phyloP scores from a whole-genome alignment of 2,329 filamentous ascomycete genomes.

The Aspergillus uvarum region DNA sequence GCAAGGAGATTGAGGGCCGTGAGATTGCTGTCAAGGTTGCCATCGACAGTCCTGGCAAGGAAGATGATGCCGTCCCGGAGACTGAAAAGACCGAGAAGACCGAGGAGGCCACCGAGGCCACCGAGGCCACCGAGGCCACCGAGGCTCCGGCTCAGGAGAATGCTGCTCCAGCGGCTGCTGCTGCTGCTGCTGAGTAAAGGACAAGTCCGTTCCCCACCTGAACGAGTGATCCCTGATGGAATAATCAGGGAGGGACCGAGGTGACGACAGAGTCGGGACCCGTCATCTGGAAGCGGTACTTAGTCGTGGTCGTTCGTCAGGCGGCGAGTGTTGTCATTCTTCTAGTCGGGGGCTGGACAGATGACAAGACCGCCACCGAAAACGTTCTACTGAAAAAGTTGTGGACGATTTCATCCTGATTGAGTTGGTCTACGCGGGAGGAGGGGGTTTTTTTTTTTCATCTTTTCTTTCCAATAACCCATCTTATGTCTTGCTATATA shows the following conservation, averaged over 20 bases:
- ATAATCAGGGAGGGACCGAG: conserved; percentile 9
- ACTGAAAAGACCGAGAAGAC: conserved; percentile 42
- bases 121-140: conserved; percentile 28
- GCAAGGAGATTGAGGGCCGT: conserved; percentile 97
- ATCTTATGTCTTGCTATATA: conserved; percentile 17
- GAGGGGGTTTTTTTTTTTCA: conserved; percentile 22
- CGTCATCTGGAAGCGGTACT: conserved; percentile 25
- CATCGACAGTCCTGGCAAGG: conserved; percentile 99
- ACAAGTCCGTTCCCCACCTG: conserved; percentile 25
- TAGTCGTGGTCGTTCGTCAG: conserved; percentile 24
- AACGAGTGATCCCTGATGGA: conserved; percentile 14
- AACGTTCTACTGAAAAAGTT: conserved; percentile 13
- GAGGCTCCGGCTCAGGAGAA: conserved; percentile 46
- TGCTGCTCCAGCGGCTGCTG: conserved; percentile 28
- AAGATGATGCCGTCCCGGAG: conserved; percentile 68
- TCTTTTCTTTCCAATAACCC: conserved; percentile 14
- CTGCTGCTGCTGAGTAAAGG: conserved; percentile 36
- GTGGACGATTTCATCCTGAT: conserved; percentile 28
- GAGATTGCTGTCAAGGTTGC: conserved; percentile 99
- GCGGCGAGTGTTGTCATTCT: conserved; percentile 6
- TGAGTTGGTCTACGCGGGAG: conserved; percentile 20
- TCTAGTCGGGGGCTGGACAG: neutral
- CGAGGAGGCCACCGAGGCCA: conserved; percentile 20
- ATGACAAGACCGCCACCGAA: conserved; percentile 1
- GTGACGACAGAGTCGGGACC: conserved; percentile 17